Conservation (phyloP, 495 filamentous ascomycete genomes). For the Patellaria atrata region DNA sequence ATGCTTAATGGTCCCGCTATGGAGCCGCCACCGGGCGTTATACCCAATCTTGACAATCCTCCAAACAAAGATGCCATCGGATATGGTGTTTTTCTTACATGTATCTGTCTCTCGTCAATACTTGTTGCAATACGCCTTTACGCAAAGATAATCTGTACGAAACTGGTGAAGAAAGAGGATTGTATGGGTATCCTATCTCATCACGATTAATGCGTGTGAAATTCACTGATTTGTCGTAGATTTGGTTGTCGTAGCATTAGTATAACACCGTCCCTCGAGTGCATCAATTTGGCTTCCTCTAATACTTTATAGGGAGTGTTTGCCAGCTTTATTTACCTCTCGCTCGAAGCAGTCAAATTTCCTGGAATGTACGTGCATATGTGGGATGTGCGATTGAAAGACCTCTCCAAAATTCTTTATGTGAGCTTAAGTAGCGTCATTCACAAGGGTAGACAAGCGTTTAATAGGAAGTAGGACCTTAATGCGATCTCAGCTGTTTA, state of each 20-base stretch:
- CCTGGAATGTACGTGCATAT: constrained; percentile 4
- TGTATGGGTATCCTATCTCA: constrained; percentile 2
- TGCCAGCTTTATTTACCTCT: constrained; percentile 1
- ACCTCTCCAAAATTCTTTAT: constrained; percentile 2
- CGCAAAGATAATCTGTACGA: neutral
- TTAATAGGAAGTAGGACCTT: too few species aligned
- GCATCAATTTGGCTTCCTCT: too few species aligned
- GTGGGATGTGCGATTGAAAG: constrained; percentile 4
- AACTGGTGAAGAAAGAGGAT: constrained; percentile 1
- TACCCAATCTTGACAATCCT: constrained; percentile 3
- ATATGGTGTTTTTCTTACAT: neutral
- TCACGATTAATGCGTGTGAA: too few species aligned
- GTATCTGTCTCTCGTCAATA: too few species aligned
- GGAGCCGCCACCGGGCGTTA: constrained; percentile 2
- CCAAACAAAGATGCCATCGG: constrained; percentile 1
- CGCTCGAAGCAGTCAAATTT: neutral
- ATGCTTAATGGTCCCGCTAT: constrained; percentile 4
- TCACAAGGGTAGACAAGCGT: too few species aligned
- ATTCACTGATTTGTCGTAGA: too few species aligned
- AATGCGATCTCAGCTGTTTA: neutral
- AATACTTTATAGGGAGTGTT: too few species aligned
- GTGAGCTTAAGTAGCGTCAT: too few species aligned
- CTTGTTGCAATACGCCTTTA: constrained; percentile 1
- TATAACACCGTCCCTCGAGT: too few species aligned
- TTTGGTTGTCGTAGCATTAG: constrained; percentile 2